Evolutionary conservation across 2,329 filamentous ascomycete genomes (phyloP).

Genomic region (Clonostachys solani): DNA sequence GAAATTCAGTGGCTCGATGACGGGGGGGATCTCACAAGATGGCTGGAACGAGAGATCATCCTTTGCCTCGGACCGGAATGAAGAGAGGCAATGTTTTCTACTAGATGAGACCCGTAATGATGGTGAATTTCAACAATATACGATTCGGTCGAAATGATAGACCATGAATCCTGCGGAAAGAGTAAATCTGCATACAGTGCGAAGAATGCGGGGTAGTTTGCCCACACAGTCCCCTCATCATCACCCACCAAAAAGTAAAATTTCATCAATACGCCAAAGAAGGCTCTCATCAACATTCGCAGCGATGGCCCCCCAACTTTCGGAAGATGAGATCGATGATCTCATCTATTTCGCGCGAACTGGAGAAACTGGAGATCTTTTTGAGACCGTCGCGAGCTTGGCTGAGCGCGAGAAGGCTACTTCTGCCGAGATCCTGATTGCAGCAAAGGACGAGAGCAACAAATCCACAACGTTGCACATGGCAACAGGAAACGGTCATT

Average conservation of each 20-base stretch:
- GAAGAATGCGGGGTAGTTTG: constrained; percentile 22
- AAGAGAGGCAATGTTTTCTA: background rate
- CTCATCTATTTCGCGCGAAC: constrained; percentile 81
- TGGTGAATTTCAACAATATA: too few relatives aligned
- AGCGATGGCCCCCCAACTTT: constrained; percentile 49
- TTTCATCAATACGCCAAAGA: constrained; percentile 3
- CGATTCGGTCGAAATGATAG: too few relatives aligned
- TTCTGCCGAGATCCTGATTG: constrained; percentile 60
- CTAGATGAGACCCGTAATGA: background rate
- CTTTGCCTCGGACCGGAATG: constrained; percentile 2
- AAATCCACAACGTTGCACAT: constrained; percentile 86
- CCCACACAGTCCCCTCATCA: constrained; percentile 32
- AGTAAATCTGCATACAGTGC: constrained; percentile 18
- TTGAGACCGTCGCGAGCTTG: constrained; percentile 52
- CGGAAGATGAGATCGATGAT: constrained; percentile 84
- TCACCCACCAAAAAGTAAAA: background rate
- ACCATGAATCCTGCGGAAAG: too few relatives aligned
- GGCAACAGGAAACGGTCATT: constrained; percentile 85
- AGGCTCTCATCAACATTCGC: background rate
- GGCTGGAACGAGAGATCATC: constrained; percentile 41
- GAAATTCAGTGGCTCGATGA: constrained; percentile 71
- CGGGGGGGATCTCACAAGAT: constrained; percentile 40
- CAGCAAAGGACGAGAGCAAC: constrained; percentile 69
- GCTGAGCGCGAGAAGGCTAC: constrained; percentile 56
- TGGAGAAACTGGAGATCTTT: constrained; percentile 70